A percentile compares a stretch with the other conserved stretches of the same genome.
Conservation (phyloP, 768 basidiomycete genomes). For the Psilocybe subaeruginosa region DNA sequence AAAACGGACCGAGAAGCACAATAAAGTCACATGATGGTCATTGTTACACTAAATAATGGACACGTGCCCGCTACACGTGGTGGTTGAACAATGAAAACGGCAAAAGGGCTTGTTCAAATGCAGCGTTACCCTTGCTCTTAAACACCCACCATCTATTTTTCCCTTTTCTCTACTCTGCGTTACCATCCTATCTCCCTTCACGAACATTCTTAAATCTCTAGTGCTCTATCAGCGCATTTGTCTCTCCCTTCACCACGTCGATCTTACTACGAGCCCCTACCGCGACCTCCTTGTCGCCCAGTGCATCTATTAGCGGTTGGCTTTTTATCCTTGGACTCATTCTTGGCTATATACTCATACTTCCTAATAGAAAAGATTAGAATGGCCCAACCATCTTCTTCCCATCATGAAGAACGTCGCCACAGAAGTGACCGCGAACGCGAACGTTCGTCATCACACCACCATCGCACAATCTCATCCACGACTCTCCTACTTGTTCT, state of each 20-base stretch:
- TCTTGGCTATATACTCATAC: neutral
- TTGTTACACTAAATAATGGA: slow-evolving; percentile 20
- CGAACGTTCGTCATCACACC: slow-evolving; percentile 62
- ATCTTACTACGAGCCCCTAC: slow-evolving; percentile 57
- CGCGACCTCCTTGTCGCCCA: slow-evolving; percentile 78
- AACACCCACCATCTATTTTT: slow-evolving; percentile 22
- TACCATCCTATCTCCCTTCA: slow-evolving; percentile 21
- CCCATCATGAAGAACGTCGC: slow-evolving; percentile 69
- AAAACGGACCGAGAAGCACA: slow-evolving; percentile 11
- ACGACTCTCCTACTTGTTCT: slow-evolving; percentile 87
- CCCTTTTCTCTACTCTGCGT: slow-evolving; percentile 24
- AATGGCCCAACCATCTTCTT: slow-evolving; percentile 89
- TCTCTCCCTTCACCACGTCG: slow-evolving; percentile 57
- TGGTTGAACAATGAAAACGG: slow-evolving; percentile 52
- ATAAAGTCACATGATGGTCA: slow-evolving; percentile 30
- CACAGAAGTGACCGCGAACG: slow-evolving; percentile 58
- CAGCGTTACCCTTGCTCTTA: slow-evolving; percentile 29
- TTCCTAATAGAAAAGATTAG: slow-evolving; percentile 47
- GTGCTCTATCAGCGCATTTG: slow-evolving; percentile 3
- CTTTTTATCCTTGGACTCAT: slow-evolving; percentile 9
- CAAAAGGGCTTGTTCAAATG: slow-evolving; percentile 31
- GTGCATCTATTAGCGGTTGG: slow-evolving; percentile 55
- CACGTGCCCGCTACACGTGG: slow-evolving; percentile 43
- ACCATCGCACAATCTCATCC: slow-evolving; percentile 86
- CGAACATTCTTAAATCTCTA: slow-evolving; percentile 18